Percentiles rank a stretch among this genome's conserved stretches.
phyloP scores from a whole-genome alignment of 1,284 basidiomycete genomes.

The Malassezia restricta region DNA sequence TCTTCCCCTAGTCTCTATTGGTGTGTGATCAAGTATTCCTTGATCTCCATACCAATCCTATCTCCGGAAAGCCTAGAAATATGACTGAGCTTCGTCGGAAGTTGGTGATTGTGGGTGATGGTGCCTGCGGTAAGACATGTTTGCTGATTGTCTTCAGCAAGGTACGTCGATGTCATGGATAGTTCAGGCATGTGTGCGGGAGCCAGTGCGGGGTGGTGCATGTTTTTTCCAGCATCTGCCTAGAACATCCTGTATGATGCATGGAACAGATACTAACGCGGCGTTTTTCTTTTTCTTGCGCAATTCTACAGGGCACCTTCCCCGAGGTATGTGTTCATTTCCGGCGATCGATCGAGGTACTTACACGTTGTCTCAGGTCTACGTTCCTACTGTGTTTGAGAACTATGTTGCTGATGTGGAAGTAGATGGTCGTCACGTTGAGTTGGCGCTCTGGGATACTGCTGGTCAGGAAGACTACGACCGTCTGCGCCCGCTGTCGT shows the following conservation, averaged over 20 bases:
- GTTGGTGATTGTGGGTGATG: conserved; percentile 44
- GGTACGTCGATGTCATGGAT: conserved; percentile 19
- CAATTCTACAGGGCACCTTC: conserved; percentile 59
- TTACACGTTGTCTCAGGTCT: conserved; percentile 54
- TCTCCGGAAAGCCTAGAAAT: background rate
- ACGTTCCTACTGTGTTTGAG: conserved; percentile 84
- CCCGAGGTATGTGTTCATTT: conserved; percentile 58
- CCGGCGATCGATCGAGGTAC: no score
- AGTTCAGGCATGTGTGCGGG: background rate
- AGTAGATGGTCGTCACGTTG: conserved; percentile 79
- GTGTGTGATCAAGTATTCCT: background rate
- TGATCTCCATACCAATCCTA: background rate
- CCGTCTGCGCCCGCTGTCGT: conserved; percentile 55
- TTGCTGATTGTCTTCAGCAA: conserved; percentile 74
- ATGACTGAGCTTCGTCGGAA: conserved; percentile 43
- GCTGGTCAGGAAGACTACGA: conserved; percentile 71
- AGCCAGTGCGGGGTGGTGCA: background rate
- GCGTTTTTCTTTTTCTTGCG: background rate
- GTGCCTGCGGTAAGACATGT: conserved; percentile 69
- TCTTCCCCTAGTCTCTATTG: conserved; percentile 2
- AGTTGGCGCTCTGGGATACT: conserved; percentile 88
- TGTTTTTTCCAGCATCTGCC: no score
- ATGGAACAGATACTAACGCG: conserved; percentile 5
- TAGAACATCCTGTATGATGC: background rate
- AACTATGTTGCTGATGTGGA: conserved; percentile 80